Evolutionary conservation across 225 moss, liverwort and hornwort species (phyloP), one percentile per base, ranked within the genome.

Genomic region (Marchantia polymorpha): DNA sequence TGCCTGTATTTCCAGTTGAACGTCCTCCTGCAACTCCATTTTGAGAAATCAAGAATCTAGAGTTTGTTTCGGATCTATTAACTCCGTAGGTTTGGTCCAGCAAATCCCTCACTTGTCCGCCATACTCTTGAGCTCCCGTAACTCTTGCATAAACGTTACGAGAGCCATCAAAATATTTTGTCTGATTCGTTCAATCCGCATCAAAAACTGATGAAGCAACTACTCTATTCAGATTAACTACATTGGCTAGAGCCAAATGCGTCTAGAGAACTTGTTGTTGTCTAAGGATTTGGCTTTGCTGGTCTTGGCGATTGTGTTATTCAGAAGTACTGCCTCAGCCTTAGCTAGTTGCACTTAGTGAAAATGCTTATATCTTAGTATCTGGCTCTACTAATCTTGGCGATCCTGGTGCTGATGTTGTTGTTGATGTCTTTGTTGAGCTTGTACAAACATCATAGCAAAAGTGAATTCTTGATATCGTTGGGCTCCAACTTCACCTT

Each of bases 21-120:
- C 94, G 90, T 52, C 96, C 96, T 79, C 91, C 90, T 77, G 91
- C 96, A 67, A 92, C 94, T 77, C 96, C 96, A 78, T 96, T 94
- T 78, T 96, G 96, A 78, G 96, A 93, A 64, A 96, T 94, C 59
- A 96, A 83, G 79, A 84, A 71, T 55, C 87, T 84, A 51, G 87
- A 79, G 74, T 96, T 94, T 69, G 96, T 90, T 87, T 96, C 96
- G 29, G 94, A 93, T 79, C 96, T 90, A 78, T 86, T 93, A 51
- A 88, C 82, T 30, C 89, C 95, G 83, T 94, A 94, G 20, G 89
- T 87, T 65, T 90, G 89, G 74, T 82, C 92, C 77, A 91, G 75
- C 83, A 92, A 87, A 80, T 88, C 96, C 83, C 96, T 87, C 27
- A 94, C 88, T 81, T 89, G 91, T 25, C 84, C 93, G 73, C 89